These are phyloP conservation scores for Hymenoscyphus occultus DNA, from an alignment of 2,329 filamentous ascomycete species.

Conservation along the genomic window DNA sequence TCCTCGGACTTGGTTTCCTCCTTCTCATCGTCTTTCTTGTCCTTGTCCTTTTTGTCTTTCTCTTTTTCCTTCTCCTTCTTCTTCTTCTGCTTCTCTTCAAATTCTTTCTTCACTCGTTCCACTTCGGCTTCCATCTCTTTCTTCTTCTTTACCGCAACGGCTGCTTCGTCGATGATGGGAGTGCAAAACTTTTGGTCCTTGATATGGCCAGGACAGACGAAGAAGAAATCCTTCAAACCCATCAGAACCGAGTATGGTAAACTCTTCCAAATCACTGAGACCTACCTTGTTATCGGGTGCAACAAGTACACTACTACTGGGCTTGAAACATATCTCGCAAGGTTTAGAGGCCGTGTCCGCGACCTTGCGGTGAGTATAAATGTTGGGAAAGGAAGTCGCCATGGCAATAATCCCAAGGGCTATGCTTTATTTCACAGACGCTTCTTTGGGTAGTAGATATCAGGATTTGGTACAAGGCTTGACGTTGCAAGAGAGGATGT, in stretches of 20 bases:
- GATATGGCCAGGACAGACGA: conserved; percentile 79
- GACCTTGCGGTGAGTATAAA: conserved; percentile 82
- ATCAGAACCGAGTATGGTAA: conserved; percentile 1
- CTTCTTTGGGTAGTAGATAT: background rate
- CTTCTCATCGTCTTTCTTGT: conserved; percentile 42
- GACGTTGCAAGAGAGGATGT: background rate
- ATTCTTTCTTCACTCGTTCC: conserved; percentile 63
- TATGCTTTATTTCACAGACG: background rate
- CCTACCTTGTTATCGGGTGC: conserved; percentile 82
- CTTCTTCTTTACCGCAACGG: conserved; percentile 57
- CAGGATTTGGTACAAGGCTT: background rate
- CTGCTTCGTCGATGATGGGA: conserved; percentile 68
- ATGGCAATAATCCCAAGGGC: background rate
- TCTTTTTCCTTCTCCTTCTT: conserved; percentile 65
- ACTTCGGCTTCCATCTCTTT: conserved; percentile 64
- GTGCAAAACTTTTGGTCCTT: conserved; percentile 79
- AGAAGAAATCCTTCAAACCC: conserved; percentile 74
- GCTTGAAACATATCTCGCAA: conserved; percentile 91
- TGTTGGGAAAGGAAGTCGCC: conserved; percentile 60
- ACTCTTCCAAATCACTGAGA: background rate
- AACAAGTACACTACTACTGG: conserved; percentile 80
- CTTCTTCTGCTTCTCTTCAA: conserved; percentile 74
- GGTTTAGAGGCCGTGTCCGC: conserved; percentile 79
- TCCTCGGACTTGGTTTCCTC: conserved; percentile 41
- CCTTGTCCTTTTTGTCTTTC: conserved; percentile 49